Conservation (phyloP, 2,329 filamentous ascomycete genomes). For the Elsinoe ampelina region DNA sequence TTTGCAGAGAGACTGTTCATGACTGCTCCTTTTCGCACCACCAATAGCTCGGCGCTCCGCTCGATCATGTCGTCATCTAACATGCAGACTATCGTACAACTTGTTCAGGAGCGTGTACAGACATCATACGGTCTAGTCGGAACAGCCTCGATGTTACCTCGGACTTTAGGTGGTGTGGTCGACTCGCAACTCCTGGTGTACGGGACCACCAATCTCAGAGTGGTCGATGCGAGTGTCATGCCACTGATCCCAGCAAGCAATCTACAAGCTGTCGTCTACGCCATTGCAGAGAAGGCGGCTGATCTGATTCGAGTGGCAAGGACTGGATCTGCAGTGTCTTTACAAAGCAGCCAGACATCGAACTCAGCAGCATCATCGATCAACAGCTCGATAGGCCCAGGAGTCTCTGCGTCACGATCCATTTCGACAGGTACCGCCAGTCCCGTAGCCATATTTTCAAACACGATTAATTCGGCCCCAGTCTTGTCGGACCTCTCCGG, state of each 20-base stretch:
- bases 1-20: conserved; percentile 23
- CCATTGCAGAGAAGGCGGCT: conserved; percentile 36
- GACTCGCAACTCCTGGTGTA: conserved; percentile 36
- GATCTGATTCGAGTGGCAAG: conserved; percentile 36
- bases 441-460: too few relatives aligned
- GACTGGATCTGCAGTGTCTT: background rate
- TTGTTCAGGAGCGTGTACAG: conserved; percentile 24
- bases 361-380: background rate
- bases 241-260: conserved; percentile 35
- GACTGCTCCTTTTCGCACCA: conserved; percentile 18
- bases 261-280: conserved; percentile 27
- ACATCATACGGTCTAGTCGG: conserved; percentile 44
- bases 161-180: conserved; percentile 42
- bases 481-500: too few relatives aligned
- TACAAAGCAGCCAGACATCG: background rate
- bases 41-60: background rate
- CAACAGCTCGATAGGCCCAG: background rate
- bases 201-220: conserved; percentile 35
- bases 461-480: too few relatives aligned
- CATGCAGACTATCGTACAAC: conserved; percentile 20
- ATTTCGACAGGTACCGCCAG: too few relatives aligned
- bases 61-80: conserved; percentile 14
- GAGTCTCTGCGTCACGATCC: background rate
- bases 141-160: conserved; percentile 43
- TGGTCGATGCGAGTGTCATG: conserved; percentile 39